Conservation (phyloP, 2,329 filamentous ascomycete genomes). For the Neofusicoccum cordaticola region DNA sequence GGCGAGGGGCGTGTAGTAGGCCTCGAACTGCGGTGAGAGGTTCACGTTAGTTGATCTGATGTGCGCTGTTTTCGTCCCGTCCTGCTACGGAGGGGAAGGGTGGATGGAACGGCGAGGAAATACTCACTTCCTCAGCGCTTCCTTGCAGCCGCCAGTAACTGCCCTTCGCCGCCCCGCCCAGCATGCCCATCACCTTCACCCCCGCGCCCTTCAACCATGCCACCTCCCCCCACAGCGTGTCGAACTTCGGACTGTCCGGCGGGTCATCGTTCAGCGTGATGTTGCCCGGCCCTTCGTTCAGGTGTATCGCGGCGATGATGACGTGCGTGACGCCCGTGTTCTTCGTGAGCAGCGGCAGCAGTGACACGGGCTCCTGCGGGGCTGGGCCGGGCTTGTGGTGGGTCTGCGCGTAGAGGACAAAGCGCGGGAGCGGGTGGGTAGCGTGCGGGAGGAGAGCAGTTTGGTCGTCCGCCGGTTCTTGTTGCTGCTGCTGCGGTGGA, state of each 20-base stretch:
- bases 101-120: constrained; percentile 18
- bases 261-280: constrained; percentile 79
- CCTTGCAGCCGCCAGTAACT: constrained; percentile 56
- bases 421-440: constrained; percentile 27
- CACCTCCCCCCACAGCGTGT: constrained; percentile 76
- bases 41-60: not conserved
- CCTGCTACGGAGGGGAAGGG: no score
- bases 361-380: constrained; percentile 53
- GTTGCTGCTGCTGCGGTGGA: constrained; percentile 20
- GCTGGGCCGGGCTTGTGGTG: constrained; percentile 50
- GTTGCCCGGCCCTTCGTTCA: constrained; percentile 65
- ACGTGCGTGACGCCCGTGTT: constrained; percentile 71
- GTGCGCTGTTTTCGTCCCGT: no score
- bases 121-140: constrained; percentile 25
- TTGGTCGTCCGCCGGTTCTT: not conserved
- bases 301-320: constrained; percentile 81
- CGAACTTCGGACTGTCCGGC: constrained; percentile 65
- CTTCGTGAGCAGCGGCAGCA: constrained; percentile 59
- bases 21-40: constrained; percentile 57
- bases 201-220: constrained; percentile 68
- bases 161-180: constrained; percentile 79
- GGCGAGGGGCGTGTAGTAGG: constrained; percentile 68
- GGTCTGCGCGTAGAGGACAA: constrained; percentile 64
- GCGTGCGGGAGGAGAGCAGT: constrained; percentile 7
- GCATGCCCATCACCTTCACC: constrained; percentile 79